Base-by-base conservation (phyloP, 805 yeast species). In the Sugiyamaella qingdaonensis region DNA sequence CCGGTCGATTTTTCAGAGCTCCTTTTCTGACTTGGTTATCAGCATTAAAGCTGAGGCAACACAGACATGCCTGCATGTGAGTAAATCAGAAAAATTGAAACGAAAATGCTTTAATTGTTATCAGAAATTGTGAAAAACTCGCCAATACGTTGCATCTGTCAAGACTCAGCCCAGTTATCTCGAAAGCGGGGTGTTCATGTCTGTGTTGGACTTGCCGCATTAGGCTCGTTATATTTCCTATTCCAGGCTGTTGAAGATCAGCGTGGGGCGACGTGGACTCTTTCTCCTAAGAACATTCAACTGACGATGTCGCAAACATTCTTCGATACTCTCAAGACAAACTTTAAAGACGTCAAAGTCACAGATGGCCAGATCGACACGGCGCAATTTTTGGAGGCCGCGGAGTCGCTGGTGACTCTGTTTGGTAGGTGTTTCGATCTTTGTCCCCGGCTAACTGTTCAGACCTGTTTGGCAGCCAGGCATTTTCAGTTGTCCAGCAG, bases 401-500 rank as follows among this genome's bases (percentile, higher is more conserved):
- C 94, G 16, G 94, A 85, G 71, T 84, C 95, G 10, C 75, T 89
- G 55, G 88, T 89, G 62, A 83, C 85, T 68, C 75, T 90, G 57
- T 90, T 89, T 68, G 94, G 80, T 76, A 61, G 31, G 78, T 70
- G 11, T 10, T 19, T 27, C 4, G 29, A n/a, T 19, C 36, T 13
- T 14, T 21, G 35, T 1, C 39, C 36, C 13, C 32, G 14, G 4
- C 32, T 27, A 29, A 18, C 29, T 27, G 37, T 42, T 47, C 46
- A 74, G 82, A 89, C 68, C 75, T 89, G 46, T 76, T 89, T 58
- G 95, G 95, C 21, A 86, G 94, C 18, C 74, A 94, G 32, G 95
- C 96, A 11, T 89, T 89, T 63, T 69, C 82, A 13, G 89, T 87
- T 39, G 96, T 89, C 54, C 95, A 88, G 68, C 85, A 77, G 60